A percentile compares a stretch with the other conserved stretches of the same genome.
Evolutionary conservation across 1,284 basidiomycete genomes (phyloP).

Genomic region (Apiotrichum veenhuisii): DNA sequence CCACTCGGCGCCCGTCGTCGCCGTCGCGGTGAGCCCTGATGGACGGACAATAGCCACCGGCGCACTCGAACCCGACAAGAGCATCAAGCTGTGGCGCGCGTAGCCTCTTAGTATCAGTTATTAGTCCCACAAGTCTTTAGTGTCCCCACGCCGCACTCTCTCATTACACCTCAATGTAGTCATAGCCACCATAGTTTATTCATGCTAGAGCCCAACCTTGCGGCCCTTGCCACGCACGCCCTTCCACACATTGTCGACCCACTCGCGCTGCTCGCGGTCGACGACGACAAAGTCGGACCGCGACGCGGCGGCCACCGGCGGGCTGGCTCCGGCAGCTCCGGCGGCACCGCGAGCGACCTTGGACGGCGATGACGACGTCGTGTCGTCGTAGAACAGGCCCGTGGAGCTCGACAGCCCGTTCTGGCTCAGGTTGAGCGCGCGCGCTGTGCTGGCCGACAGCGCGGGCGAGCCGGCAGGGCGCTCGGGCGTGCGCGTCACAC

Average conservation of each 20-base stretch:
- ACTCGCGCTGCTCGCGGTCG: constrained; percentile 43
- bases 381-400: constrained; percentile 37
- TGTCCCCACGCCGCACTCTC: not conserved
- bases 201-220: constrained; percentile 17
- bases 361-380: constrained; percentile 5
- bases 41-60: constrained; percentile 14
- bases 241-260: constrained; percentile 46
- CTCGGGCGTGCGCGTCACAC: not conserved
- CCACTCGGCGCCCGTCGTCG: constrained; percentile 34
- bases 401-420: constrained; percentile 18
- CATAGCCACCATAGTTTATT: not conserved
- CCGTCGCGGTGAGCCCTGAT: constrained; percentile 37
- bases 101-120: not conserved
- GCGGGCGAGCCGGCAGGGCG: not conserved
- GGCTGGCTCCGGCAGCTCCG: constrained; percentile 4
- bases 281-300: constrained; percentile 33
- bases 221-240: constrained; percentile 38
- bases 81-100: constrained; percentile 11
- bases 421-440: constrained; percentile 29
- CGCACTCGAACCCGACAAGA: constrained; percentile 17
- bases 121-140: not conserved
- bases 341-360: constrained; percentile 12
- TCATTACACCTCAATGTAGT: not conserved
- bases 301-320: constrained; percentile 7
- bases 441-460: constrained; percentile 29